phyloP scores from a whole-genome alignment of 2,329 filamentous ascomycete genomes.

The Cryphonectria japonica region DNA sequence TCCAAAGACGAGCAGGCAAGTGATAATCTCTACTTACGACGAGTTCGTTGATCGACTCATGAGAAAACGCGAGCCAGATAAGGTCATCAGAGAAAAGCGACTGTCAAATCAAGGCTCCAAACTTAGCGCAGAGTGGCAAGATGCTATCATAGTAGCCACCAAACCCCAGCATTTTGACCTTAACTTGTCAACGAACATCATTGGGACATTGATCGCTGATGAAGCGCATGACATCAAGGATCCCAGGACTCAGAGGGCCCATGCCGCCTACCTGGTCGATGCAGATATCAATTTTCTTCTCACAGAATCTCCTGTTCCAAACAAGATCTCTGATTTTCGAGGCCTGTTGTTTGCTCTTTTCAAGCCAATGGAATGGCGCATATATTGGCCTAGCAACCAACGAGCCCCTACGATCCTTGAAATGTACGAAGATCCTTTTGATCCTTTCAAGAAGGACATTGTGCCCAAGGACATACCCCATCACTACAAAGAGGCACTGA shows the following conservation, averaged over 20 bases:
- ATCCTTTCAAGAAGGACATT: background rate
- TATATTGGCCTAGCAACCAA: background rate
- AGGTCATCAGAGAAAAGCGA: background rate
- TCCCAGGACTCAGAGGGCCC: background rate
- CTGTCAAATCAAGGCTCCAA: background rate
- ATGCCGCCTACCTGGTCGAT: constrained; percentile 12
- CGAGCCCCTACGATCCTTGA: background rate
- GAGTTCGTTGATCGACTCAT: background rate
- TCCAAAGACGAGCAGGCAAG: background rate
- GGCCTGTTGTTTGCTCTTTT: constrained; percentile 19
- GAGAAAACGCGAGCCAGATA: background rate
- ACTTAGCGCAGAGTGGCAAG: background rate
- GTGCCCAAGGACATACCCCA: background rate
- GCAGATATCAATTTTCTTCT: constrained; percentile 16
- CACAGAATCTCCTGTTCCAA: constrained; percentile 12
- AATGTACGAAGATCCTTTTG: constrained; percentile 4
- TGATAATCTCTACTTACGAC: background rate
- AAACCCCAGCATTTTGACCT: constrained; percentile 16
- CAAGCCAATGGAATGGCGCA: background rate
- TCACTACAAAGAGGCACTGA: constrained; percentile 10
- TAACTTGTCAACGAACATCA: background rate
- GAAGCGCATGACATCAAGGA: constrained; percentile 20
- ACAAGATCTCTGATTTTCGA: constrained; percentile 17
- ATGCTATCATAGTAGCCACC: constrained; percentile 5
- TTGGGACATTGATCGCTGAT: constrained; percentile 17